Percentiles rank a stretch among this genome's conserved stretches.
Evolutionary conservation across 2,329 filamentous ascomycete species (phyloP).

Genomic region (Pyrenophora teres): DNA sequence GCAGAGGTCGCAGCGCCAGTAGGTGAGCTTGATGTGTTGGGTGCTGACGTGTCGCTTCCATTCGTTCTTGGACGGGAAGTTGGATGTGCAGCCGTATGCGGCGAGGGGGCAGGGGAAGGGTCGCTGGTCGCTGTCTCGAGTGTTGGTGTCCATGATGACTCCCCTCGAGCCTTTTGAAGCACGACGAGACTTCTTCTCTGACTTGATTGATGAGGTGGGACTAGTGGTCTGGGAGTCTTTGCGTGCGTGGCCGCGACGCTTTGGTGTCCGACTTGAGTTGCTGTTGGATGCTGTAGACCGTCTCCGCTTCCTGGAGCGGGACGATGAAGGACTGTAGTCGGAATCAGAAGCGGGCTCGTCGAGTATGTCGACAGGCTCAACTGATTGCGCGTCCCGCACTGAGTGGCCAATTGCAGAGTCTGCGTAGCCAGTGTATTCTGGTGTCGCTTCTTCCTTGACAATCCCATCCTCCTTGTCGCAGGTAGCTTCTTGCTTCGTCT

Average conservation of each 20-base stretch:
- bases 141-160: slow-evolving; percentile 10
- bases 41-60: slow-evolving; percentile 89
- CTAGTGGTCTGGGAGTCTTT: slow-evolving; percentile 27
- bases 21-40: slow-evolving; percentile 75
- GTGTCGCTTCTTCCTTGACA: slow-evolving; percentile 22
- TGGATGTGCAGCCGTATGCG: slow-evolving; percentile 73
- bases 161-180: slow-evolving; percentile 16
- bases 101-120: slow-evolving; percentile 79
- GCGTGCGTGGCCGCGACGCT: slow-evolving; percentile 24
- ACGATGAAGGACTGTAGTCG: slow-evolving; percentile 40
- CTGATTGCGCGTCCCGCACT: slow-evolving; percentile 43
- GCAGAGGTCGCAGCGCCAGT: slow-evolving; percentile 76
- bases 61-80: slow-evolving; percentile 84
- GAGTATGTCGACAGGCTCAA: slow-evolving; percentile 37
- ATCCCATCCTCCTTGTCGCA: slow-evolving; percentile 23
- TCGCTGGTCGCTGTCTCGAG: slow-evolving; percentile 41
- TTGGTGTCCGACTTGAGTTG: slow-evolving; percentile 20
- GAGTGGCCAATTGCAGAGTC: slow-evolving; percentile 37
- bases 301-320: slow-evolving; percentile 27
- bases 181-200: slow-evolving; percentile 27
- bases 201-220: slow-evolving; percentile 11
- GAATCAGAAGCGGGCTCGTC: slow-evolving; percentile 42
- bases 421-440: slow-evolving; percentile 22
- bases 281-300: slow-evolving; percentile 35
- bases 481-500: slow-evolving; percentile 29